Conservation (phyloP, 805 yeast species). For the Martiniozyma abietophila region DNA sequence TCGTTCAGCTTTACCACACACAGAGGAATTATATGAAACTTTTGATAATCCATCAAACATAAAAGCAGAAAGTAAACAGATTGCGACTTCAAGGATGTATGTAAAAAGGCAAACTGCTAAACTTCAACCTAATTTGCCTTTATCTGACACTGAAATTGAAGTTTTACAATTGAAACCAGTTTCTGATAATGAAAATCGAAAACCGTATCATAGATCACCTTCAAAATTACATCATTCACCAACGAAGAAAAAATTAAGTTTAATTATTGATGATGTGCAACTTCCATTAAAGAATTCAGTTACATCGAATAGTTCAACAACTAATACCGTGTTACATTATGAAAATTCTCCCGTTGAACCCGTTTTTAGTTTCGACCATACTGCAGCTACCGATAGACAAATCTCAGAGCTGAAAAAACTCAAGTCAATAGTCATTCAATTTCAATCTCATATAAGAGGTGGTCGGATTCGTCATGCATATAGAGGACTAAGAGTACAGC, state of each 20-base stretch:
- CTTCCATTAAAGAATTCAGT: no score
- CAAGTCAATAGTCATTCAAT: constrained; percentile 16
- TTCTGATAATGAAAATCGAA: constrained; percentile 1
- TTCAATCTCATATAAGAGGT: constrained; percentile 57
- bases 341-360: no score
- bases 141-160: constrained; percentile 1
- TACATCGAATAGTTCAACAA: no score
- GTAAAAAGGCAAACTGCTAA: constrained; percentile 7
- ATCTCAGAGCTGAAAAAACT: background rate
- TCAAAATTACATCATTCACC: constrained; percentile 14
- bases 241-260: constrained; percentile 9
- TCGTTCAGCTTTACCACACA: background rate
- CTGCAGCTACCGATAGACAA: constrained; percentile 1
- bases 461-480: constrained; percentile 27
- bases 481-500: constrained; percentile 8
- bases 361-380: no score
- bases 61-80: background rate
- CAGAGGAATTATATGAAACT: constrained; percentile 11
- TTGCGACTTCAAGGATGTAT: constrained; percentile 9
- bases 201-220: background rate
- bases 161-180: constrained; percentile 2
- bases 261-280: no score
- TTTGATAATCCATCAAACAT: constrained; percentile 6
- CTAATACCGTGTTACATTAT: no score
- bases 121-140: constrained; percentile 10